Conservation (phyloP, 139 green algal genomes). For the Chlamydomonas sp. region DNA sequence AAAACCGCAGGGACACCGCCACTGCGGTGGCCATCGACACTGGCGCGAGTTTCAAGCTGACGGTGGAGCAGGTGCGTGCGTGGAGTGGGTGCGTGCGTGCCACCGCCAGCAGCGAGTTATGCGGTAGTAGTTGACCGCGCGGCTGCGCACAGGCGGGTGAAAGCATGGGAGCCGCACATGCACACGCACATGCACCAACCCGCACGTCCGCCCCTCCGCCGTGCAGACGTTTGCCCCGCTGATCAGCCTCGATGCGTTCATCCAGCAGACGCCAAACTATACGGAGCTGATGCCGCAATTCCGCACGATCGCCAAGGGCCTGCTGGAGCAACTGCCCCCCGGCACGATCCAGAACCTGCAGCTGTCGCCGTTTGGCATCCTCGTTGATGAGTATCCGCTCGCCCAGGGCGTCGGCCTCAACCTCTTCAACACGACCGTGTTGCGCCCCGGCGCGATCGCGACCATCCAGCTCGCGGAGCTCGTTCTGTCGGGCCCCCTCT, state of each 20-base stretch:
- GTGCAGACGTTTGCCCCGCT: slow-evolving; percentile 2
- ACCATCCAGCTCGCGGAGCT: not conserved
- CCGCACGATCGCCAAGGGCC: not conserved
- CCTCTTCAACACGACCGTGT: not conserved
- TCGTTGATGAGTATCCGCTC: not conserved
- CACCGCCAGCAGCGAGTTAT: too few relatives aligned
- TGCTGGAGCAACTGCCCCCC: not conserved
- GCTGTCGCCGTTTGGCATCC: not conserved
- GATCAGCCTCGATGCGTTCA: not conserved
- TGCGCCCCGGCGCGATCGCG: slow-evolving; percentile 3
- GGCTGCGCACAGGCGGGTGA: not conserved
- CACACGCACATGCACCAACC: too few relatives aligned
- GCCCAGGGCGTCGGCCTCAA: not conserved
- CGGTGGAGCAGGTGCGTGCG: not conserved
- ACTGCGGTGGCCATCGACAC: not conserved
- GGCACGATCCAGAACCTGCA: not conserved
- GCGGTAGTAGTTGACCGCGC: not conserved
- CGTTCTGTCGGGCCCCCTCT: slow-evolving; percentile 7
- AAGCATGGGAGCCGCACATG: not conserved
- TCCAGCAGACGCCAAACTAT: slow-evolving; percentile 4
- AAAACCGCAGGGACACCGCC: not conserved
- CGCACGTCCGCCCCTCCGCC: too few relatives aligned
- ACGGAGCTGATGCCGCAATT: not conserved
- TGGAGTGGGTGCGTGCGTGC: too few relatives aligned
- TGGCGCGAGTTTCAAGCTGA: not conserved